Evolutionary conservation across 2,329 filamentous ascomycete genomes (phyloP).

Genomic region (Macrophomina tecta): DNA sequence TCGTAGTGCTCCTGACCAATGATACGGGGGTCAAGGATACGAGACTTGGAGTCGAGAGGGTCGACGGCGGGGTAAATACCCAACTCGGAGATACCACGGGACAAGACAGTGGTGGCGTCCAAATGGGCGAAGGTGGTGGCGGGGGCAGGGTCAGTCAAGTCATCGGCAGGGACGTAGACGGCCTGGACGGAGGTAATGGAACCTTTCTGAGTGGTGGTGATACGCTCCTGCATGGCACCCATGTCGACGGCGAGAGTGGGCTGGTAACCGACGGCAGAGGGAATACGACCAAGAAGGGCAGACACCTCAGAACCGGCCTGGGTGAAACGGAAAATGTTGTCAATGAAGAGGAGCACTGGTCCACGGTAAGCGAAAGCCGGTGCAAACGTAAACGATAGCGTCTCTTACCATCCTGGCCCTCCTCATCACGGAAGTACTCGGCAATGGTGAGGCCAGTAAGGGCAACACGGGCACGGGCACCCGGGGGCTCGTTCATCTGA

Average conservation of each 20-base stretch:
- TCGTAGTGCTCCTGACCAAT: slow-evolving; percentile 98
- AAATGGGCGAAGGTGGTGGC: slow-evolving; percentile 99
- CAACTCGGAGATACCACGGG: slow-evolving; percentile 99
- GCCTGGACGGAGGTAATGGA: slow-evolving; percentile 99
- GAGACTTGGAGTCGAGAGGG: slow-evolving; percentile 98
- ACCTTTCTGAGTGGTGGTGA: slow-evolving; percentile 99
- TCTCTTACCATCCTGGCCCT: slow-evolving; percentile 82
- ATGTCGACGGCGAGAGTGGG: slow-evolving; percentile 98
- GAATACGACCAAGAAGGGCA: slow-evolving; percentile 98
- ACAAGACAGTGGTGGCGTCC: slow-evolving; percentile 99
- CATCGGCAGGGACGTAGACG: slow-evolving; percentile 99
- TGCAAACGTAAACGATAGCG: neutral
- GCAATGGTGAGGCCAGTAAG: slow-evolving; percentile 83
- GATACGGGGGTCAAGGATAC: slow-evolving; percentile 99
- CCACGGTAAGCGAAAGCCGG: slow-evolving; percentile 35
- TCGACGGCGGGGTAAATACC: slow-evolving; percentile 99
- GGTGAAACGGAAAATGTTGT: slow-evolving; percentile 99
- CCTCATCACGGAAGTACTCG: slow-evolving; percentile 81
- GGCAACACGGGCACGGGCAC: slow-evolving; percentile 99
- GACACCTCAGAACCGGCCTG: slow-evolving; percentile 99
- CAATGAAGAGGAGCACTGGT: slow-evolving; percentile 95
- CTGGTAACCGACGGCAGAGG: slow-evolving; percentile 99
- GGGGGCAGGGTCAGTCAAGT: slow-evolving; percentile 99
- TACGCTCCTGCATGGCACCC: slow-evolving; percentile 99
- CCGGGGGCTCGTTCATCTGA: slow-evolving; percentile 99